Evolutionary conservation across 345 rosid species (phyloP).

Genomic region (Arabidopsis suecica): DNA sequence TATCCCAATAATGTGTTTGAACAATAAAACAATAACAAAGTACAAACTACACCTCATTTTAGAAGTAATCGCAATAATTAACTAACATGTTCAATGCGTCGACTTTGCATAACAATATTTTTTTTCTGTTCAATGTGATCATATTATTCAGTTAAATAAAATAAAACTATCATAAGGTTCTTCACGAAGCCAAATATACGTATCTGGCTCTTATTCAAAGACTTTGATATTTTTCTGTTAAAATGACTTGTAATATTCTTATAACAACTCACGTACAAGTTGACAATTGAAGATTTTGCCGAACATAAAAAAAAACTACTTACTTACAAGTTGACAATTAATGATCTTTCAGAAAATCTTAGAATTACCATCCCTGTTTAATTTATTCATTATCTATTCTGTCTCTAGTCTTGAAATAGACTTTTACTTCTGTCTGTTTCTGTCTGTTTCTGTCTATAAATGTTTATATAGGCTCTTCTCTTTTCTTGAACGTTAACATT

Average conservation of each 20-base stretch:
- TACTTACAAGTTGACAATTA: neutral
- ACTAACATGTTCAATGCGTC: conserved; percentile 11
- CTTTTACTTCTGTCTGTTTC: neutral
- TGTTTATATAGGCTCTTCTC: conserved; percentile 18
- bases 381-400: conserved; percentile 15
- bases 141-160: neutral
- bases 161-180: neutral
- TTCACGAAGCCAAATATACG: conserved; percentile 16
- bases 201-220: neutral
- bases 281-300: neutral
- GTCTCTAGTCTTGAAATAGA: conserved; percentile 35
- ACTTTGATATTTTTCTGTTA: neutral
- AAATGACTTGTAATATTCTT: conserved; percentile 17
- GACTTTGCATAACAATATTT: neutral
- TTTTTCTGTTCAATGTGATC: conserved; percentile 5
- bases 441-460: neutral
- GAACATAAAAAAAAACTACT: neutral
- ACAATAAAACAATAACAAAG: neutral
- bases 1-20: neutral
- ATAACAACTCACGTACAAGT: conserved; percentile 22
- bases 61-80: conserved; percentile 24
- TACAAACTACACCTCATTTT: conserved; percentile 26
- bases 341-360: neutral
- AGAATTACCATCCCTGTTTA: neutral
- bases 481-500: conserved; percentile 15